Percentiles rank a stretch among this genome's conserved stretches.
Conservation (phyloP, 2,329 filamentous ascomycete species). For the Exserohilum turcica region DNA sequence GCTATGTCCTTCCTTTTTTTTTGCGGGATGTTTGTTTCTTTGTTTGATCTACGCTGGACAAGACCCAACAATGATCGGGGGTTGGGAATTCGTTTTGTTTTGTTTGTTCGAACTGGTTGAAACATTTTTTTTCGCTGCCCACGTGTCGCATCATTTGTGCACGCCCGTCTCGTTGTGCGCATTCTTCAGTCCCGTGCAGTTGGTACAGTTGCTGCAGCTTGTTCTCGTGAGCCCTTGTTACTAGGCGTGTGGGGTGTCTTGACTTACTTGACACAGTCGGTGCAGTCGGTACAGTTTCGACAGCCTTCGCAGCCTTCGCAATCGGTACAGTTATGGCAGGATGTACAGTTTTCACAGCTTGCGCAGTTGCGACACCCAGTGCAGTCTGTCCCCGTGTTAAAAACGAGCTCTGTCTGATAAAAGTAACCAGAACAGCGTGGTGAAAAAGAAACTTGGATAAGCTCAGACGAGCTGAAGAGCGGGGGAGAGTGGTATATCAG, state of each 20-base stretch:
- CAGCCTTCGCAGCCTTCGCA: constrained; percentile 1
- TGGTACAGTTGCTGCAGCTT: constrained; percentile 14
- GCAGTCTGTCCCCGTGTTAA: constrained; percentile 4
- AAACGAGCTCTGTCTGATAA: neutral
- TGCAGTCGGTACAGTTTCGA: constrained; percentile 8
- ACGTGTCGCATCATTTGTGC: constrained; percentile 2
- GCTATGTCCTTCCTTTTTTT: no score
- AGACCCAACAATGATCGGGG: neutral
- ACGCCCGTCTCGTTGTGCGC: constrained; percentile 10
- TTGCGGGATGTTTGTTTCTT: no score
- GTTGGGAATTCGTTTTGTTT: no score
- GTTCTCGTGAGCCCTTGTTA: neutral
- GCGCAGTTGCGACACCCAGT: constrained; percentile 4
- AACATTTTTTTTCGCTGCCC: neutral
- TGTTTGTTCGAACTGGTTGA: no score
- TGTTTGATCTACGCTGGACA: no score
- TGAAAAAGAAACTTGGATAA: no score
- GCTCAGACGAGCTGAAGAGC: no score
- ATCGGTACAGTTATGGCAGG: constrained; percentile 1
- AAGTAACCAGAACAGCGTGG: neutral
- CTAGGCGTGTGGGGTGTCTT: no score
- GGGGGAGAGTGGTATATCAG: no score
- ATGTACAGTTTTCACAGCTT: neutral
- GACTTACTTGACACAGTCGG: constrained; percentile 7
- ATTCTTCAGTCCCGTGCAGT: constrained; percentile 12